Conservation (phyloP, 352 stramenopile species). For the Phytophthora vignae region DNA sequence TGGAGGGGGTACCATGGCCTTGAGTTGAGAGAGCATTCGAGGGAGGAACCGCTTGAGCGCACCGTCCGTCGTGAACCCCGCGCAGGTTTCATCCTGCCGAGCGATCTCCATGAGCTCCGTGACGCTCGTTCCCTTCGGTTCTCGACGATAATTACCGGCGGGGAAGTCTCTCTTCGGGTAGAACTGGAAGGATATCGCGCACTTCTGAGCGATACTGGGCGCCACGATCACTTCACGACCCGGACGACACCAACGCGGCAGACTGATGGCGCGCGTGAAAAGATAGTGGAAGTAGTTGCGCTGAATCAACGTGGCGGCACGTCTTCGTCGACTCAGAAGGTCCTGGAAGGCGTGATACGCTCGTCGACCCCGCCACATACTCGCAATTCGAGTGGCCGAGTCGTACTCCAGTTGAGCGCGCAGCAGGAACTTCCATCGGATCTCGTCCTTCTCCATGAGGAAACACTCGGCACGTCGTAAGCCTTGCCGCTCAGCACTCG, state of each 20-base stretch:
- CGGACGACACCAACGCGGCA: slow-evolving; percentile 70
- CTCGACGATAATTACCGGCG: slow-evolving; percentile 65
- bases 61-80: slow-evolving; percentile 76
- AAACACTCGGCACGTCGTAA: slow-evolving; percentile 65
- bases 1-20: slow-evolving; percentile 48
- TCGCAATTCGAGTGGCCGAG: slow-evolving; percentile 50
- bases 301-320: slow-evolving; percentile 66
- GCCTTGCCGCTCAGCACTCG: slow-evolving; percentile 39
- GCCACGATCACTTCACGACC: slow-evolving; percentile 74
- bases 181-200: slow-evolving; percentile 80
- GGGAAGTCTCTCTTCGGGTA: slow-evolving; percentile 79
- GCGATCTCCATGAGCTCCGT: slow-evolving; percentile 64
- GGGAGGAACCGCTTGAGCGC: slow-evolving; percentile 81
- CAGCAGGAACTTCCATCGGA: slow-evolving; percentile 59
- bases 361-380: slow-evolving; percentile 43
- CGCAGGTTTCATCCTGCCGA: slow-evolving; percentile 74
- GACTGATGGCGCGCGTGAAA: slow-evolving; percentile 60
- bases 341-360: slow-evolving; percentile 41
- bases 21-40: slow-evolving; percentile 75
- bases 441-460: slow-evolving; percentile 78
- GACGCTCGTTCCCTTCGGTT: slow-evolving; percentile 44
- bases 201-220: slow-evolving; percentile 65
- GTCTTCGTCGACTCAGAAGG: slow-evolving; percentile 37
- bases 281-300: slow-evolving; percentile 78
- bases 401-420: slow-evolving; percentile 56